Evolutionary conservation across 768 basidiomycete species (phyloP), one percentile per base, ranked within the genome.

Genomic region (Lactarius trivialis): DNA sequence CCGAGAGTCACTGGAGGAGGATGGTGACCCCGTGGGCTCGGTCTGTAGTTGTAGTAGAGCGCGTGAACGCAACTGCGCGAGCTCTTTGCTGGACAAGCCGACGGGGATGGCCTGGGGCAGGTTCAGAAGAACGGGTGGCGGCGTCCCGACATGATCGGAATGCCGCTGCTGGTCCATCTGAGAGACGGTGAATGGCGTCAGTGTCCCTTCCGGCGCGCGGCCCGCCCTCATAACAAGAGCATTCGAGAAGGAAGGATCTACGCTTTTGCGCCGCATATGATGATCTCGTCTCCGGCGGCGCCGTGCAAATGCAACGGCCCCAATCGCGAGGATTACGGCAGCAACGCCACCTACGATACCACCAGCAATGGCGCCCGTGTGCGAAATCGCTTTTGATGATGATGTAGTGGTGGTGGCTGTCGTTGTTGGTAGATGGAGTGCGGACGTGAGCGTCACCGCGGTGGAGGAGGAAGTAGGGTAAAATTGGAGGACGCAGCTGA

Each of bases 361-460:
- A 3, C 84, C 86, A 5, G 76, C 78, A 30, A 87, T 79, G 9
- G 76, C 74, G 0, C 77, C 79, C 1, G 72, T 70, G 43, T 78
- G 78, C 7, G 71, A 68, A 33, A 28, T 7, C 8, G 41, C 8
- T n/a, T 9, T 43, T 43, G 9, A n/a, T 43, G 41, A 2, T 43
- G 19, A 19, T n/a, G 41, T 43, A n/a, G 41, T 43, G n/a, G 3
- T 8, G 0, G 19, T n/a, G 39, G 7, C 3, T 41, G 39, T 43
- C 41, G 8, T n/a, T n/a, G 41, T 0, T 41, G 9, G 9, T 43
- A 19, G 19, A n/a, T n/a, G n/a, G 7, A 15, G 12, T 15, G n/a
- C 19, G 6, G 60, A 21, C 5, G 71, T 62, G 5, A n/a, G n/a
- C n/a, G n/a, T n/a, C n/a, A n/a, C n/a, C n/a, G n/a, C n/a, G n/a